Base-by-base conservation (phyloP, 192 early-diverging fungal genomes). In the Dissophora globulifera region DNA sequence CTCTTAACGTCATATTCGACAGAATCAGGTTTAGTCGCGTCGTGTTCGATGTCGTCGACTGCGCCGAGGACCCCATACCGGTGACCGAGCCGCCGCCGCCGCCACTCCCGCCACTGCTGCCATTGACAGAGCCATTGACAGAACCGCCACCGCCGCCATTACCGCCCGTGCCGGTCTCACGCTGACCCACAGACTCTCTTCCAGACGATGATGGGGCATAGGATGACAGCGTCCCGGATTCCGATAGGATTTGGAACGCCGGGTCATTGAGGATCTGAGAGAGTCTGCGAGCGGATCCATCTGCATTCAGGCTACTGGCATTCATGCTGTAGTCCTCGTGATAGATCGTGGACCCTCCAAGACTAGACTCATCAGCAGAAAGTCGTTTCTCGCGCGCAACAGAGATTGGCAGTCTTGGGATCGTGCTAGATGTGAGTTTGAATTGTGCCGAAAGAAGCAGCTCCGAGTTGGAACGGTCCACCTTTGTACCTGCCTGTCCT, bases 11-110 rank as follows among this genome's bases (percentile, higher is more conserved):
- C 3, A 72, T 46, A 45, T 85, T 85, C 10, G 82, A 79, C 11
- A 93, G 69, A 55, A 93, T 92, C 20, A 82, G 58, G 43, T 82
- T 81, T 0, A 93, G 79, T 51, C 84, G 67, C 4, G 82, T 81
- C 0, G 83, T 68, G 67, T 90, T 88, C 16, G 86, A 85, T 0
- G 72, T 67, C 2, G 27, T 55, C 7, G 58, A 35, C 15, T 67
- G 72, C 0, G 58, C 22, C 0, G 72, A 57, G 3, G 63, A 66
- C 1, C 50, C 48, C 45, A 67, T 55, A 16, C 12, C 31, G 11
- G 57, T 30, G 2, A 49, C 15, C 2, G 60, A 43, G 3, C 58
- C 33, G 15, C 43, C 48, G 15, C 49, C 23, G 15, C 53, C 32
- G 10, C n/a, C n/a, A n/a, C n/a, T n/a, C n/a, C n/a, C n/a, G n/a